Evolutionary conservation across 257 asterid species (phyloP).

Genomic region (Nicotiana knightiana): DNA sequence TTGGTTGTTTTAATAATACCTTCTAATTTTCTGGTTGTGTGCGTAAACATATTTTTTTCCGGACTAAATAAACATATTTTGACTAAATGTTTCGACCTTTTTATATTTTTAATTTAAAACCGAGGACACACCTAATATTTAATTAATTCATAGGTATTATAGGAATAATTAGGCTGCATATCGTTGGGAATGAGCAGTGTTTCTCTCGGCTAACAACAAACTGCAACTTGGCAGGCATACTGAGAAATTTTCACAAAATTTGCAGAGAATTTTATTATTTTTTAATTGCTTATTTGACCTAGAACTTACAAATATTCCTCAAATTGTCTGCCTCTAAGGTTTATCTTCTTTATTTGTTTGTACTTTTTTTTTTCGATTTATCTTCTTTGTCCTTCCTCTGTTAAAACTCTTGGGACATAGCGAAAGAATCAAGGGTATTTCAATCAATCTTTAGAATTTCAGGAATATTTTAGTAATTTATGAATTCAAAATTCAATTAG

Average conservation of each 20-base stretch:
- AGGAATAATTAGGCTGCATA: conserved; percentile 10
- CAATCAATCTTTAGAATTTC: too few species aligned
- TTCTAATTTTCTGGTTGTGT: too few species aligned
- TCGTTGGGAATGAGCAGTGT: conserved; percentile 15
- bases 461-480: too few species aligned
- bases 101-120: background rate
- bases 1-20: background rate
- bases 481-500: too few species aligned
- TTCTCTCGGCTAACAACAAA: background rate
- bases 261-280: background rate
- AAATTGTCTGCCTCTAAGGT: background rate
- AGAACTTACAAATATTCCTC: background rate
- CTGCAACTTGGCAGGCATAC: background rate
- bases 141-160: background rate
- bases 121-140: background rate
- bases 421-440: too few species aligned
- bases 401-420: too few species aligned
- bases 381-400: background rate
- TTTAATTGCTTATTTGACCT: background rate
- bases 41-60: too few species aligned
- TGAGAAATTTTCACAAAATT: background rate
- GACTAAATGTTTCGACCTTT: background rate
- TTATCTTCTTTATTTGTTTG: background rate
- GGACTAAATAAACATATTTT: background rate
- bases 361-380: background rate